Evolutionary conservation across 2,329 filamentous ascomycete genomes (phyloP).

Genomic region (Mycocentrospora acerina): DNA sequence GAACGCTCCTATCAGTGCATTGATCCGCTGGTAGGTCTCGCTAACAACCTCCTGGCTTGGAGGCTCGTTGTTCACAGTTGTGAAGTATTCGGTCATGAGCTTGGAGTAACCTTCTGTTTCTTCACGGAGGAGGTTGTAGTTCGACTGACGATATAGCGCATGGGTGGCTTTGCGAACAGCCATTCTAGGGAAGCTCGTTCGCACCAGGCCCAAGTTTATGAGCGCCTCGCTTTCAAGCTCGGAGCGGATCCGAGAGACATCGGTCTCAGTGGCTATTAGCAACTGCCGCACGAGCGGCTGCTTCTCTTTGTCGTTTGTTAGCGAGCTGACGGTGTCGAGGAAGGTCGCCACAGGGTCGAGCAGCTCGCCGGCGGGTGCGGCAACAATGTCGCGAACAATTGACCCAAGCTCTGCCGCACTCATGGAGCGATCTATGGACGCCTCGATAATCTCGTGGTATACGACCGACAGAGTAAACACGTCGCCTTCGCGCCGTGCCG

Average conservation of each 20-base stretch:
- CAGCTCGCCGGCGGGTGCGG: constrained; percentile 50
- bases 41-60: constrained; percentile 76
- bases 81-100: constrained; percentile 92
- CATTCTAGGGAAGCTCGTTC: constrained; percentile 79
- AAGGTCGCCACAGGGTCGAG: constrained; percentile 63
- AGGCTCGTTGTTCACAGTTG: constrained; percentile 73
- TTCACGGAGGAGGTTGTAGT: constrained; percentile 93
- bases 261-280: constrained; percentile 71
- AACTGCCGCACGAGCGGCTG: constrained; percentile 64
- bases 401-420: constrained; percentile 68
- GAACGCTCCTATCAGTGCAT: constrained; percentile 93
- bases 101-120: constrained; percentile 98
- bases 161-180: constrained; percentile 91
- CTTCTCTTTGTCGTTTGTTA: constrained; percentile 70
- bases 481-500: constrained; percentile 68
- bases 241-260: constrained; percentile 71
- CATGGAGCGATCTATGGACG: constrained; percentile 70
- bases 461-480: constrained; percentile 67
- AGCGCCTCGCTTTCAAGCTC: constrained; percentile 80
- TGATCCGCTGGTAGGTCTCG: constrained; percentile 87
- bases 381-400: constrained; percentile 72
- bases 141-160: constrained; percentile 89
- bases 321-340: constrained; percentile 77
- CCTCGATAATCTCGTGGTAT: constrained; percentile 82
- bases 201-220: constrained; percentile 74